Evolutionary conservation across 345 rosid species (phyloP), one percentile per base, ranked within the genome.

Genomic region (Diplotaxis tenuifolia): DNA sequence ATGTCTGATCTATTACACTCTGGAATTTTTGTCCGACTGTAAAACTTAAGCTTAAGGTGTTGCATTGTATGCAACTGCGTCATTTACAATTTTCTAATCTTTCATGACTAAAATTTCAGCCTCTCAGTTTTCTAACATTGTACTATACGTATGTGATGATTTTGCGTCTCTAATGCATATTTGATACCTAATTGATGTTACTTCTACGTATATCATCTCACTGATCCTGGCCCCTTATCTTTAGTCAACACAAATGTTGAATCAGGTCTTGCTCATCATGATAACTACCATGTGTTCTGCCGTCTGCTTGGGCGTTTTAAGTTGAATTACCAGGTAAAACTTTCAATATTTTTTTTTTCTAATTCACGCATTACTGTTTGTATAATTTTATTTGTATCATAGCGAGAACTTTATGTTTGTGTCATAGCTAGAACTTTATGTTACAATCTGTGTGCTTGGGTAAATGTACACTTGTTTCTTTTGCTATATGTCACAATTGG

Each of bases 191-290:
- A 55, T 7, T 25, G 19, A 27, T 61, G 16, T 45, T 74, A 52
- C 55, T 23, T 66, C 11, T 67, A 36, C 4, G 25, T 73, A 21
- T 60, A 9, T 20, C 54, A 63, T 70, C 34, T 70, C 57, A 19
- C 61, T 50, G 53, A 36, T 36, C 74, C 45, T 3, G 10, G 38
- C 71, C 25, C 15, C 63, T 12, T 72, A 61, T 25, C 42, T 50
- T 83, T 67, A n/a, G 40, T 55, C 62, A 49, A 65, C 22, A 36
- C 57, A 27, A 59, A 66, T 67, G 47, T 67, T 54, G 62, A 34
- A 69, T 78, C 78, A 96, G 99, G 99, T 73, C 99, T 96, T 83
- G 90, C 96, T 76, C 98, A 96, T 87, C 99, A 96, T 84, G 99
- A 96, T 77, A 96, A 92, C 80, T 96, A 96, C 82, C 99, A 96